These are phyloP conservation scores for Piloderma croceum DNA, from an alignment of 768 basidiomycete species.

Conservation along the genomic window DNA sequence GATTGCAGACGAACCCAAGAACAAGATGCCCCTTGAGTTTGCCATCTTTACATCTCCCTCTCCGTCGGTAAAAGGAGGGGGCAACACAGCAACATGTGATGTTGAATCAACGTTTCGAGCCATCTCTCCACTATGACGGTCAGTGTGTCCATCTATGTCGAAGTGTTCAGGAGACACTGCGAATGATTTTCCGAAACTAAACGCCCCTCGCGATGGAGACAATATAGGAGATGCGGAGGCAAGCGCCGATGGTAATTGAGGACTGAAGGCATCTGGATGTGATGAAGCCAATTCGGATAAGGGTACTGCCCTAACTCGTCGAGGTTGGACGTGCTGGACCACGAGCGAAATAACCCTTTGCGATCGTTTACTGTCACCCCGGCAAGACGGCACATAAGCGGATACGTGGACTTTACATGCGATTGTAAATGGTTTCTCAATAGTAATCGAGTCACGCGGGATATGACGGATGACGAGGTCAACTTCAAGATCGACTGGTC, in stretches of 20 bases:
- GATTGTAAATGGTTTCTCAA: slow-evolving; percentile 60
- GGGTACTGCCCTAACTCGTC: slow-evolving; percentile 20
- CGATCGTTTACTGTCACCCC: slow-evolving; percentile 19
- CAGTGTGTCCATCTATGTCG: slow-evolving; percentile 11
- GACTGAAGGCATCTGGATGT: slow-evolving; percentile 27
- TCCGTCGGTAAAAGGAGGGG: slow-evolving; percentile 44
- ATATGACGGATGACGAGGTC: slow-evolving; percentile 26
- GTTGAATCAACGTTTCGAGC: slow-evolving; percentile 20
- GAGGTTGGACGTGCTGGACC: slow-evolving; percentile 60
- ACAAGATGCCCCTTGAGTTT: slow-evolving; percentile 30
- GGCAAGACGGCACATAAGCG: slow-evolving; percentile 36
- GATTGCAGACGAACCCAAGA: slow-evolving; percentile 49
- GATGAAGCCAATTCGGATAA: slow-evolving; percentile 16
- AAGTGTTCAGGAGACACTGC: slow-evolving; percentile 33
- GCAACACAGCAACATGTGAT: slow-evolving; percentile 9
- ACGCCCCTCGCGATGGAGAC: slow-evolving; percentile 32
- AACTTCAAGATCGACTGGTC: slow-evolving; percentile 16
- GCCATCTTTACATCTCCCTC: slow-evolving; percentile 29
- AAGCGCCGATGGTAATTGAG: slow-evolving; percentile 42
- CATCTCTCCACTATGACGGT: slow-evolving; percentile 17
- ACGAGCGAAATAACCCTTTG: slow-evolving; percentile 46
- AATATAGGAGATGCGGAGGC: slow-evolving; percentile 45
- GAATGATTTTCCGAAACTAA: slow-evolving; percentile 46
- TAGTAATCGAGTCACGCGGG: slow-evolving; percentile 36
- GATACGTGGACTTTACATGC: slow-evolving; percentile 48